Conservation (phyloP, 352 stramenopile species). For the Pythium monospermum region DNA sequence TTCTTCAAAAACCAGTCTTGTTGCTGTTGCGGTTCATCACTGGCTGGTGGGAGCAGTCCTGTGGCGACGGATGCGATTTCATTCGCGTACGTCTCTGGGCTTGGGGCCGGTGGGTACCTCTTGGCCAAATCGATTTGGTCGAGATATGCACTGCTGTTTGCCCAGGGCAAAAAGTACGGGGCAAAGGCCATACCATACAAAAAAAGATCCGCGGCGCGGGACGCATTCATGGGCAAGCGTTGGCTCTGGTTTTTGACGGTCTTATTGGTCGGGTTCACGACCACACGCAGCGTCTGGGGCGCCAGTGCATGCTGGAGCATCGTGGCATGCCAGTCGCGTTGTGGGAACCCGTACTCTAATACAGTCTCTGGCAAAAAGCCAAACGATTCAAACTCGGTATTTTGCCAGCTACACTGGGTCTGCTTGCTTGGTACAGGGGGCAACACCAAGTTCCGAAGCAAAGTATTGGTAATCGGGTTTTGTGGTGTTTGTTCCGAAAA, state of each 20-base stretch:
- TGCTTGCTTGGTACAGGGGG: too few species aligned
- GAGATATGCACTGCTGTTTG: neutral
- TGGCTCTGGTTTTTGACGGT: slow-evolving; percentile 1
- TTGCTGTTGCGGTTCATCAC: neutral
- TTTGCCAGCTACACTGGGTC: too few species aligned
- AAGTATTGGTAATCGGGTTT: neutral
- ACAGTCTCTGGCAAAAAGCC: neutral
- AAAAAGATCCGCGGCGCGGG: slow-evolving; percentile 8
- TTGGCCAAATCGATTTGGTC: neutral
- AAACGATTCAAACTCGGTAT: too few species aligned
- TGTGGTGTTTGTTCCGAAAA: neutral
- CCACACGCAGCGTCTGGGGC: neutral
- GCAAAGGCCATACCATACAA: neutral
- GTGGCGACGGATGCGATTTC: neutral
- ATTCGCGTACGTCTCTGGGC: neutral
- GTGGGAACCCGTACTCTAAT: neutral
- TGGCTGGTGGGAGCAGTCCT: slow-evolving; percentile 6
- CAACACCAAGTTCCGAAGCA: neutral
- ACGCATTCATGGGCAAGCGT: slow-evolving; percentile 9
- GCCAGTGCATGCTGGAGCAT: neutral
- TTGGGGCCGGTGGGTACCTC: neutral
- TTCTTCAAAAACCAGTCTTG: slow-evolving; percentile 1
- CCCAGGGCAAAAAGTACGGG: neutral
- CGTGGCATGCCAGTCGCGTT: neutral
- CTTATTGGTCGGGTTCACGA: neutral